Evolutionary conservation across 208 protist species (phyloP), one percentile per base, ranked within the genome.

Genomic region (Spongospora subterranea): DNA sequence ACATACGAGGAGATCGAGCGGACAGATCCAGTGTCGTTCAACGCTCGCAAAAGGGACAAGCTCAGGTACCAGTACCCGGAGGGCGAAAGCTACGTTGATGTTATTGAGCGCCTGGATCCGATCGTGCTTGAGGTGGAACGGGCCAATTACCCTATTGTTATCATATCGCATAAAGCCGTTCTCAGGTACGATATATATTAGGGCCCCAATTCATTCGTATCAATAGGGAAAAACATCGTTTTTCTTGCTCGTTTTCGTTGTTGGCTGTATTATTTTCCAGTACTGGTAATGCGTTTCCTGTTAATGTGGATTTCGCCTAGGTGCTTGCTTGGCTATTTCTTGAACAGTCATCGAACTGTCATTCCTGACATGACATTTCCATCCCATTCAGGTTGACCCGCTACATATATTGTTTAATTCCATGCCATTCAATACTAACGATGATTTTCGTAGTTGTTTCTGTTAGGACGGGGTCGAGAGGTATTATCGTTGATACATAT

Each of bases 71-170:
- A 32, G 29, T 89, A 89, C n/a, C 88, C 88, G 46, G 17, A 32
- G 1, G 88, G 88, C n/a, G 88, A 89, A 45, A 76, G 50, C 54
- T 89, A 89, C 88, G n/a, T 39, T 29, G 88, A 89, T n/a, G 32
- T 89, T 45, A 89, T 89, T n/a, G 29, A 89, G 17, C 46, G 88
- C 6, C 6, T 89, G 17, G 88, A 89, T 29, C 6, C 6, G 6
- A 32, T 89, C 32, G n/a, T 89, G 17, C 54, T 89, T 45, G 88
- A 89, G 13, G 29, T 89, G 13, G 88, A 89, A 45, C 32, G 11
- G 1, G 54, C 50, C 32, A n/a, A 60, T 39, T 45, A 65, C 29
- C 88, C 88, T 13, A 45, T 89, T 45, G 17, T 89, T 13, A 71
- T 89, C 88, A n/a, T 89, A 1, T 60, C 88, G 6, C 88, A 89